Evolutionary conservation across 116 monocot genomes (phyloP).

Genomic region (Zostera marina): DNA sequence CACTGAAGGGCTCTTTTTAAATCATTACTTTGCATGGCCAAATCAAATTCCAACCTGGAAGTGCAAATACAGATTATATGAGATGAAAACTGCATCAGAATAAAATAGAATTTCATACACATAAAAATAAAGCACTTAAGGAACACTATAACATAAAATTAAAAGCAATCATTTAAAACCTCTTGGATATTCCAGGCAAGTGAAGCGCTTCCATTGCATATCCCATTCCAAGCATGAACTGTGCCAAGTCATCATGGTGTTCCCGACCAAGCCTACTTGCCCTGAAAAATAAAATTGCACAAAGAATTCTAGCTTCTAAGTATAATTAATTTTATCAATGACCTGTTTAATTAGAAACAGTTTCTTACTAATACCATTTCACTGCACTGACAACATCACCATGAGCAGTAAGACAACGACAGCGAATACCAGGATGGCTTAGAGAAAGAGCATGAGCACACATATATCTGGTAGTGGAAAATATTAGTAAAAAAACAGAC

Average conservation of each 20-base stretch:
- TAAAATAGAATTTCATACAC: not conserved
- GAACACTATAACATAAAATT: not conserved
- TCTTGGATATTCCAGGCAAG: constrained; percentile 98
- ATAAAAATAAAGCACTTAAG: not conserved
- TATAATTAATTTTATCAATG: not conserved
- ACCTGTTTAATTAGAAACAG: not conserved
- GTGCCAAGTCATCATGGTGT: constrained; percentile 98
- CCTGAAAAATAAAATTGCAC: constrained; percentile 29
- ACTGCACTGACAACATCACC: constrained; percentile 99
- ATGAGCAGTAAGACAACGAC: constrained; percentile 90
- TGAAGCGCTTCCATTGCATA: constrained; percentile 99
- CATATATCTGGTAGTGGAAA: constrained; percentile 57
- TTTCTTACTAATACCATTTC: constrained; percentile 58
- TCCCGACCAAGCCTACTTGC: constrained; percentile 87
- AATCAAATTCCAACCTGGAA: constrained; percentile 90
- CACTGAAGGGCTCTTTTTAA: constrained; percentile 93
- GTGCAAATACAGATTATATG: not conserved
- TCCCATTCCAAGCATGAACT: constrained; percentile 99
- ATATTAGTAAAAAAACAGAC: not conserved
- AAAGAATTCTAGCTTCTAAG: not conserved
- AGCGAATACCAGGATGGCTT: constrained; percentile 97
- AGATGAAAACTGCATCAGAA: constrained; percentile 1
- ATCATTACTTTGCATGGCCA: constrained; percentile 97
- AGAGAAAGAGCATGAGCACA: constrained; percentile 91
- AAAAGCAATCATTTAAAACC: constrained; percentile 13